Conservation (phyloP, 2,329 filamentous ascomycete genomes). For the Aureobasidium lini region DNA sequence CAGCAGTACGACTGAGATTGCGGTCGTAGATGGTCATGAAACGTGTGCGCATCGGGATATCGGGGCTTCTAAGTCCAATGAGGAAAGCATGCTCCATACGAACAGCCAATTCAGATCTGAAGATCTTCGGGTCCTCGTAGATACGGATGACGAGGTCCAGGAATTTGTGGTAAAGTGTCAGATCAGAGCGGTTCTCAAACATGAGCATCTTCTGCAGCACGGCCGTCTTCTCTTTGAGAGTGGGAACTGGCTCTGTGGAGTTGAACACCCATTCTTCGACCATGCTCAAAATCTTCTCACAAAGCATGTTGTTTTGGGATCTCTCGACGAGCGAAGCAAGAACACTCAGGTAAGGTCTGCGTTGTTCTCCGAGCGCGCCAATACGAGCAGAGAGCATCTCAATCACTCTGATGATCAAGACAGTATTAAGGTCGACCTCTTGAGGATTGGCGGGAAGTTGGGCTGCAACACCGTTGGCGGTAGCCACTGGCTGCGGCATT, state of each 20-base stretch:
- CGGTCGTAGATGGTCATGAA: conserved; percentile 96
- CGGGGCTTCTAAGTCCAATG: conserved; percentile 84
- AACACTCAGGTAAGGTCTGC: conserved; percentile 89
- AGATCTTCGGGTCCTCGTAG: conserved; percentile 95
- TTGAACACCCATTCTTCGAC: conserved; percentile 96
- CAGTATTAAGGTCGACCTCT: conserved; percentile 81
- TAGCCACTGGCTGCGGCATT: conserved; percentile 48
- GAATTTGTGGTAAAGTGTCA: conserved; percentile 83
- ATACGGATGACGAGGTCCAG: conserved; percentile 93
- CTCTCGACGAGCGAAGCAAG: conserved; percentile 92
- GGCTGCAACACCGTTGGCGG: conserved; percentile 32
- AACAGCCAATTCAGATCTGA: conserved; percentile 89
- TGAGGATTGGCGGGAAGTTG: conserved; percentile 58
- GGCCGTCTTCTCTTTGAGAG: conserved; percentile 96
- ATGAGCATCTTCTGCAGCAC: conserved; percentile 98
- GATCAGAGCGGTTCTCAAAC: conserved; percentile 79
- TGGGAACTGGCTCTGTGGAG: conserved; percentile 90
- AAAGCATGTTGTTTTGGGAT: conserved; percentile 77
- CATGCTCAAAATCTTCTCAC: conserved; percentile 87
- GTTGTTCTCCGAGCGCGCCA: conserved; percentile 82
- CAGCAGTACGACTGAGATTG: conserved; percentile 86
- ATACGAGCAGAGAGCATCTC: conserved; percentile 88
- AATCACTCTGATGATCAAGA: conserved; percentile 89
- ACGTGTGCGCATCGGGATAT: conserved; percentile 92
- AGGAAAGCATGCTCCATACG: conserved; percentile 97